Base-by-base conservation (phyloP, 768 basidiomycete genomes). In the Rhodotorula kratochvilovae region DNA sequence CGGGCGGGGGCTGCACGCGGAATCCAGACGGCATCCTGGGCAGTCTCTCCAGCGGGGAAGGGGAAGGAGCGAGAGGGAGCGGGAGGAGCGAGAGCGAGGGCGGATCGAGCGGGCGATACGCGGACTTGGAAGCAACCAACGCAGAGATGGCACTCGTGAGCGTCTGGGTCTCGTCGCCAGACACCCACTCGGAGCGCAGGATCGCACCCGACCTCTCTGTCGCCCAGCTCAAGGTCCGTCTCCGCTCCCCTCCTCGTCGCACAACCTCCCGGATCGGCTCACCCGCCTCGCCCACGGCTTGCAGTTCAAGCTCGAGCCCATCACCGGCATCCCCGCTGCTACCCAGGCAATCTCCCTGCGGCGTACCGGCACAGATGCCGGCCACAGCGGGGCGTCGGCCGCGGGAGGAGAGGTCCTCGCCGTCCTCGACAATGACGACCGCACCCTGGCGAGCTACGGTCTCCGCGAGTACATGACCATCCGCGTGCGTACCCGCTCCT, bases 121-220 rank as follows among this genome's bases (percentile, higher is more conserved):
- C 39, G 15, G 57, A 43, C 36, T 3, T 29, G n/a, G 7, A 23
- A 15, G 10, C 55, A 12, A 3, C 27, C 25, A n/a, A 2, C 13
- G 35, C 21, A 5, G 55, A 21, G 7, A 57, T 59, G 58, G 16
- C 42, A 11, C 17, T 59, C 35, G 23, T 91, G 57, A 89, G 85
- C 63, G 82, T 96, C 55, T 92, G 87, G 75, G 88, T 98, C 13
- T 79, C 86, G 21, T 97, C 94, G 16, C 88, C 88, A 12, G 92
- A 96, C 78, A 95, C 93, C 3, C 89, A 86, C 73, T 92, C 91
- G 0, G 95, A 98, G 81, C 86, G 95, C 58, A 86, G 90, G 0
- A 86, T 91, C 71, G 90, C 93, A 76, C 85, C 87, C 35, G 85
- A 87, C 72, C 81, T 87, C 42, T 89, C 90, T 0, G 84, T 97